Base-by-base conservation (phyloP, 2,329 filamentous ascomycete genomes). In the Neofusicoccum umdonicola region DNA sequence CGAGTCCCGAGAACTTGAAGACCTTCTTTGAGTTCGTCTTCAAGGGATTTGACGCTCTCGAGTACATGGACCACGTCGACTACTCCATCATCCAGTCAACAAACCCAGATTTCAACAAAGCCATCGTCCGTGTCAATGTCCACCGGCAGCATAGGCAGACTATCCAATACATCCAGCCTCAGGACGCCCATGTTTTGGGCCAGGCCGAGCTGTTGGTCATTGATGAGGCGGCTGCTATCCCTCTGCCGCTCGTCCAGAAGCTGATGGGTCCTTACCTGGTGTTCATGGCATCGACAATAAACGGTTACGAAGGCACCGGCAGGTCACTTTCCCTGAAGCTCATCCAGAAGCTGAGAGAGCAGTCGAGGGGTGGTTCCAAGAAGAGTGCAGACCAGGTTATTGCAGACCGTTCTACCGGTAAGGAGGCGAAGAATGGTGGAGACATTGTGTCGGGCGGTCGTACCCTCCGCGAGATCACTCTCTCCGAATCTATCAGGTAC, bases 211-310 rank as follows among this genome's bases (percentile, higher is more conserved):
- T 99, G 44, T 82, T 99, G 11, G 94, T 99, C 8, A 98, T 99
- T 68, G 95, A 99, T 78, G 95, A 99, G 79, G 95, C 95, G 15
- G 95, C 95, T 12, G 96, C 96, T 1, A 99, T 99, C 67, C 95
- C 96, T 12, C 80, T 99, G 11, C 95, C 95, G 0, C 82, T 98
- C 2, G 95, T 99, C 7, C 86, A 90, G 70, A 97, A 97, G 79
- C 84, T 99, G 45, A 93, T 99, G 87, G 95, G 95, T 0, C 94
- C 94, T 13, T 99, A 99, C 77, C 83, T 99, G 42, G 93, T 98
- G 8, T 99, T 99, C 79, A 98, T 99, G 95, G 93, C 96, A 0
- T 99, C 95, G 0, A 99, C 95, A 1, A 97, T 99, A 80, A 98
- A 98, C 74, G 95, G 95, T 65, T 99, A 99, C 76, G 95, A 99